Evolutionary conservation across 1,284 basidiomycete species (phyloP).

Genomic region (Irpex sp.): DNA sequence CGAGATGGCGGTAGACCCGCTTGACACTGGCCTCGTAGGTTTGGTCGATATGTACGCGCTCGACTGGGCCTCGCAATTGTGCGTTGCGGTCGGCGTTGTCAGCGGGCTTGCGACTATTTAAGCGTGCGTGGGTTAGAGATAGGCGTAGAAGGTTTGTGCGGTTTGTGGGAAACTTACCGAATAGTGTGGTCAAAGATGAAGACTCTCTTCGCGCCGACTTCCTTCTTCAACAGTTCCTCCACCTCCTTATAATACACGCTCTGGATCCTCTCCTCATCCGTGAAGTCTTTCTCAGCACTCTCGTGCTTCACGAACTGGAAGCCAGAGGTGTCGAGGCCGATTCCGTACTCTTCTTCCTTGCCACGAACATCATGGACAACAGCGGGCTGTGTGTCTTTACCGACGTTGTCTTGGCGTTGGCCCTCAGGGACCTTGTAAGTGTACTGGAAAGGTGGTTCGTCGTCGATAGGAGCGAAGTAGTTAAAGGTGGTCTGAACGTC

Average conservation of each 20-base stretch:
- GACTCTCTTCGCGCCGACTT: slow-evolving; percentile 34
- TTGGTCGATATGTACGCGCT: slow-evolving; percentile 54
- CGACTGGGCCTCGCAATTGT: slow-evolving; percentile 25
- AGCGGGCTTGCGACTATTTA: slow-evolving; percentile 14
- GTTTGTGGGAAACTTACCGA: slow-evolving; percentile 23
- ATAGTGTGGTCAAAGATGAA: slow-evolving; percentile 44
- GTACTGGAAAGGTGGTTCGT: slow-evolving; percentile 22
- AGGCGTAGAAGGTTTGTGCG: not conserved
- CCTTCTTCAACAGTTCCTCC: slow-evolving; percentile 36
- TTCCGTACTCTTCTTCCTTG: slow-evolving; percentile 22
- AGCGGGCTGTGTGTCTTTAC: slow-evolving; percentile 19
- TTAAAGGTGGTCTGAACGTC: slow-evolving; percentile 27
- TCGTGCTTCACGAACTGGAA: slow-evolving; percentile 34
- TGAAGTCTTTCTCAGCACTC: slow-evolving; percentile 36
- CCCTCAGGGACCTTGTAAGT: slow-evolving; percentile 19
- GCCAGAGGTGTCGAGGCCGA: slow-evolving; percentile 36
- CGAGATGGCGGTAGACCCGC: slow-evolving; percentile 51
- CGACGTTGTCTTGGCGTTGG: slow-evolving; percentile 20
- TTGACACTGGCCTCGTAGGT: slow-evolving; percentile 41
- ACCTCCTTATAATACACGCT: slow-evolving; percentile 37
- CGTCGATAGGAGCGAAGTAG: slow-evolving; percentile 24
- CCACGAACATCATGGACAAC: slow-evolving; percentile 28
- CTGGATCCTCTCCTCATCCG: slow-evolving; percentile 34
- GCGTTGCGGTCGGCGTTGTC: slow-evolving; percentile 1
- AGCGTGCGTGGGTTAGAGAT: not conserved